These are phyloP conservation scores for Boletus sp. DNA, from an alignment of 768 basidiomycete genomes.

Conservation along the genomic window DNA sequence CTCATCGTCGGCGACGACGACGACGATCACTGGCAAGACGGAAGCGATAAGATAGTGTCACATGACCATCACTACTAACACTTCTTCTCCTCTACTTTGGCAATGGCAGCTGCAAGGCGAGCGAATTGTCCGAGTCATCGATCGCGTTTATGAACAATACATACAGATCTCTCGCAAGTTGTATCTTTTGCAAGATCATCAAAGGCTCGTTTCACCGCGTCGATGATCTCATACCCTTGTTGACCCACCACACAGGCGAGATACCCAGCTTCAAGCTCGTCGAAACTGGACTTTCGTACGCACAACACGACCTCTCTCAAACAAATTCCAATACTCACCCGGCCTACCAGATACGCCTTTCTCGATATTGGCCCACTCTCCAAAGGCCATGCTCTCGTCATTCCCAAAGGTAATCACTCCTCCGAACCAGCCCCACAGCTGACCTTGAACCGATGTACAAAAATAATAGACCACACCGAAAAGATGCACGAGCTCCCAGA, in stretches of 20 bases:
- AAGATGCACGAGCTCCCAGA: constrained; percentile 90
- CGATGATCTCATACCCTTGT: background rate
- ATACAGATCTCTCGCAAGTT: constrained; percentile 54
- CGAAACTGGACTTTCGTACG: constrained; percentile 71
- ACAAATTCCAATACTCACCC: no score
- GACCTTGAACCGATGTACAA: background rate
- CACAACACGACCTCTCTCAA: constrained; percentile 11
- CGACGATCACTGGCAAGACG: background rate
- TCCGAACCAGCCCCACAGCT: no score
- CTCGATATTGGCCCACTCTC: constrained; percentile 90
- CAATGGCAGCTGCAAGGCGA: constrained; percentile 24
- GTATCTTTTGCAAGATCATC: constrained; percentile 95
- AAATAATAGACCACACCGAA: constrained; percentile 67
- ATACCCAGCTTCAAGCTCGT: constrained; percentile 87
- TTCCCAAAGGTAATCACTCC: constrained; percentile 79
- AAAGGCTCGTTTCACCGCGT: constrained; percentile 52
- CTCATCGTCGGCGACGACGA: constrained; percentile 14
- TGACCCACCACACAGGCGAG: constrained; percentile 52
- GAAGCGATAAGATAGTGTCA: constrained; percentile 5
- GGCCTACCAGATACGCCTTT: constrained; percentile 65
- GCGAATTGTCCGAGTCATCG: background rate
- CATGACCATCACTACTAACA: background rate
- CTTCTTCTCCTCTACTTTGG: background rate
- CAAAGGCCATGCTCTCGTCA: constrained; percentile 87
- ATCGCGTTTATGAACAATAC: background rate